phyloP scores from a whole-genome alignment of 2,329 filamentous ascomycete species.

The Ophiostoma australiae region DNA sequence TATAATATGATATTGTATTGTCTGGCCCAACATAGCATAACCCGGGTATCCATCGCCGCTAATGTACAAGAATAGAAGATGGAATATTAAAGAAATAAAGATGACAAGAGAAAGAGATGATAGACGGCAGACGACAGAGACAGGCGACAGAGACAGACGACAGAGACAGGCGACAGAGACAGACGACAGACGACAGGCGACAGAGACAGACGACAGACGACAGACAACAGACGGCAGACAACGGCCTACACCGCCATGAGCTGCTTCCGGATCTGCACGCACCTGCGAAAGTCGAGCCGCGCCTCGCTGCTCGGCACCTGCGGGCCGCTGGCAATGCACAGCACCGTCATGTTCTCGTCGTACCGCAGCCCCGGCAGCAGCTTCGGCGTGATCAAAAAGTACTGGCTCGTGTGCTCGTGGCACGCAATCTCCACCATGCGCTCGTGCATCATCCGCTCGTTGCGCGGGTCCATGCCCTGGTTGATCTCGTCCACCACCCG shows the following conservation, averaged over 20 bases:
- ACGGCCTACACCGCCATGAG: conserved; percentile 6
- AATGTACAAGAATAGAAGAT: no score
- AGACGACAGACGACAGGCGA: not conserved
- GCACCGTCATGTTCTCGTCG: conserved; percentile 82
- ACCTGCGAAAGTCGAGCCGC: conserved; percentile 45
- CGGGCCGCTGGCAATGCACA: conserved; percentile 90
- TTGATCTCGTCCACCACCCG: conserved; percentile 99
- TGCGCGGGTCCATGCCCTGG: conserved; percentile 97
- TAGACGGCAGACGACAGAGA: not conserved
- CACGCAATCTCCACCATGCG: conserved; percentile 98
- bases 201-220: not conserved
- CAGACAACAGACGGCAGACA: not conserved
- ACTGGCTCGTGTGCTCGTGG: conserved; percentile 70
- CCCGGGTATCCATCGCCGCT: not conserved
- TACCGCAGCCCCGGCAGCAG: conserved; percentile 80
- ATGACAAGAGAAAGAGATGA: not conserved
- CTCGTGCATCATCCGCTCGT: conserved; percentile 96
- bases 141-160: no score
- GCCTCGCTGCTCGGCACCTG: conserved; percentile 54
- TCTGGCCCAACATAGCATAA: not conserved
- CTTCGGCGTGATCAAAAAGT: conserved; percentile 98
- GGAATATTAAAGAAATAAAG: no score
- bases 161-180: not conserved
- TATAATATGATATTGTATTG: not conserved
- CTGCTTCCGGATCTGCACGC: conserved; percentile 25